Evolutionary conservation across 2,329 filamentous ascomycete genomes (phyloP).

Genomic region (Ophiostoma himal-ulmi): DNA sequence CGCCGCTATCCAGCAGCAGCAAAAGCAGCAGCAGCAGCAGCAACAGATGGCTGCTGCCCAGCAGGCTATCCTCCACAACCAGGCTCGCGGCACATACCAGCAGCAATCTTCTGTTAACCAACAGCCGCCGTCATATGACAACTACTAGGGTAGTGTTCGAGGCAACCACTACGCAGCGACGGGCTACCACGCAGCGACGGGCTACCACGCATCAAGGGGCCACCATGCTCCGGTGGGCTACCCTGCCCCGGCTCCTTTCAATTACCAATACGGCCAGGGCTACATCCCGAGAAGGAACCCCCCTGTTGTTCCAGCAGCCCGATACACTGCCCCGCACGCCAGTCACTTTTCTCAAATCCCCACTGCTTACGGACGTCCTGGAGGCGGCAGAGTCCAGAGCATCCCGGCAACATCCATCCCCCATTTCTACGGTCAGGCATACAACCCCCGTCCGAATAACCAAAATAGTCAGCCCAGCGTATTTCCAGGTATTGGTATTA

Average conservation of each 20-base stretch:
- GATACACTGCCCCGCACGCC: neutral
- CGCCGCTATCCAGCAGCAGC: slow-evolving; percentile 54
- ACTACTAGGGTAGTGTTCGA: slow-evolving; percentile 25
- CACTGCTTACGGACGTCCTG: too few species aligned
- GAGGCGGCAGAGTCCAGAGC: neutral
- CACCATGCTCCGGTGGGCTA: neutral
- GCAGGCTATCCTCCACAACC: slow-evolving; percentile 27
- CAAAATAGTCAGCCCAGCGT: neutral
- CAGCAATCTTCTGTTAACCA: slow-evolving; percentile 26
- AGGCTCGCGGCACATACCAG: slow-evolving; percentile 27
- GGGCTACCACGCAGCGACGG: neutral
- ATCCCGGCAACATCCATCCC: neutral
- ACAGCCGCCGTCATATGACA: slow-evolving; percentile 29
- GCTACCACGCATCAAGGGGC: neutral
- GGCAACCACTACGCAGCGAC: neutral
- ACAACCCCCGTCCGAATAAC: neutral
- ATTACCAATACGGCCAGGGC: too few species aligned
- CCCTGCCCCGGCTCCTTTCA: too few species aligned
- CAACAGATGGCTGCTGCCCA: slow-evolving; percentile 20
- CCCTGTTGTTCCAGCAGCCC: neutral
- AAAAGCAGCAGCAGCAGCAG: slow-evolving; percentile 63
- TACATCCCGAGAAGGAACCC: too few species aligned
- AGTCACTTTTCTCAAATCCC: too few species aligned
- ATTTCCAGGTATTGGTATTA: too few species aligned
- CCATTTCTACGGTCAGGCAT: neutral